Conservation (phyloP, 306 rosid species). For the Rosa lucieae region DNA sequence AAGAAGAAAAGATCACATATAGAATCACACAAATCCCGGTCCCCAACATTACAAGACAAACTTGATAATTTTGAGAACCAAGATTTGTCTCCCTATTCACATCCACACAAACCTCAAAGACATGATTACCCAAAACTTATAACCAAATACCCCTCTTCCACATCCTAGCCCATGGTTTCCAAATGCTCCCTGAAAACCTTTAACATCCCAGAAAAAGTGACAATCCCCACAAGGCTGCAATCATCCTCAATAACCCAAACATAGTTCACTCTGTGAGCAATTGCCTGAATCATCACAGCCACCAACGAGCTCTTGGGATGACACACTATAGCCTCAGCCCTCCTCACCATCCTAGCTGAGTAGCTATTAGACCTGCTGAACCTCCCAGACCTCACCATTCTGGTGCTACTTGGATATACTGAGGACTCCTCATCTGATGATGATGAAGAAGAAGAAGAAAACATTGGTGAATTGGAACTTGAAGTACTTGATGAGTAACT, state of each 20-base stretch:
- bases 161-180: slow-evolving; percentile 30
- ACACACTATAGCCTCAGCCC: slow-evolving; percentile 86
- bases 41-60: slow-evolving; percentile 13
- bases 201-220: slow-evolving; percentile 70
- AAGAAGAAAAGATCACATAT: slow-evolving; percentile 7
- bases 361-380: slow-evolving; percentile 62
- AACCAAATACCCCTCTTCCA: background rate
- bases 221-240: slow-evolving; percentile 82
- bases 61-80: background rate
- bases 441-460: slow-evolving; percentile 36
- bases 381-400: slow-evolving; percentile 46
- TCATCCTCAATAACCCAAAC: slow-evolving; percentile 95
- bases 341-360: slow-evolving; percentile 80
- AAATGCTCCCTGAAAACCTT: slow-evolving; percentile 80
- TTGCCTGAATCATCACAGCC: slow-evolving; percentile 97
- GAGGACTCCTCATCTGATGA: slow-evolving; percentile 73
- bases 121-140: background rate
- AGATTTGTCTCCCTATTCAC: slow-evolving; percentile 2
- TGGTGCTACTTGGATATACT: slow-evolving; percentile 34
- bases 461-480: slow-evolving; percentile 5
- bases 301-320: slow-evolving; percentile 85
- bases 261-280: slow-evolving; percentile 89
- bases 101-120: background rate
- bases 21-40: slow-evolving; percentile 18
- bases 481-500: slow-evolving; percentile 42